Percentiles rank a stretch among this genome's conserved stretches.
phyloP scores from a whole-genome alignment of 2,329 filamentous ascomycete species.

The Falciphora oryzae region DNA sequence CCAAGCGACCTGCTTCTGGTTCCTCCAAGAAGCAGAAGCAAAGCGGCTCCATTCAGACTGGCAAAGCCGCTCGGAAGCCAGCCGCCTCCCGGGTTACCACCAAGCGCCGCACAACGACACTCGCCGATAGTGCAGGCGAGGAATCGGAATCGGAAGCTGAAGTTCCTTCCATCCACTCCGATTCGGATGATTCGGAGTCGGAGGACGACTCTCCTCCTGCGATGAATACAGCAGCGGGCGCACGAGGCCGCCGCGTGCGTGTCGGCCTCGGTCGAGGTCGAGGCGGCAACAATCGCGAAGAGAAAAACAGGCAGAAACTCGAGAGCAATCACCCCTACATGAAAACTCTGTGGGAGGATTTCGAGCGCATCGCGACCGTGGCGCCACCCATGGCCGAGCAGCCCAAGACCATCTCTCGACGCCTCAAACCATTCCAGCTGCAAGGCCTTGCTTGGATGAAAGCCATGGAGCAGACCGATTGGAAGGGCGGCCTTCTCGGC shows the following conservation, averaged over 20 bases:
- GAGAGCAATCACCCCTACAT: slow-evolving; percentile 74
- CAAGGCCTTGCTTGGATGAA: slow-evolving; percentile 94
- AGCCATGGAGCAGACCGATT: slow-evolving; percentile 77
- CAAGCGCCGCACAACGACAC: no score
- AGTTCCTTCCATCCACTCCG: not conserved
- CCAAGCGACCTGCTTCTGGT: not conserved
- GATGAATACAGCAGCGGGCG: not conserved
- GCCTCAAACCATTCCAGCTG: slow-evolving; percentile 87
- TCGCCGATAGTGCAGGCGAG: not conserved
- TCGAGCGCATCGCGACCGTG: slow-evolving; percentile 64
- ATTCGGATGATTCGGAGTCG: not conserved
- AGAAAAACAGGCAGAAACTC: slow-evolving; percentile 57
- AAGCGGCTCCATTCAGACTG: not conserved
- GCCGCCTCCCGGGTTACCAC: not conserved
- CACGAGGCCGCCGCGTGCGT: not conserved
- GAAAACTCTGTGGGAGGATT: slow-evolving; percentile 74
- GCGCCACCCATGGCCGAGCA: slow-evolving; percentile 58
- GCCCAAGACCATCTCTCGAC: slow-evolving; percentile 71
- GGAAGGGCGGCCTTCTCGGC: slow-evolving; percentile 84
- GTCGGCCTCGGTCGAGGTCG: no score
- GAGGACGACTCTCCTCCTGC: not conserved
- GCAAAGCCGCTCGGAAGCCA: not conserved
- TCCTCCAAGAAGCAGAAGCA: not conserved
- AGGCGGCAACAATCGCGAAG: slow-evolving; percentile 8
- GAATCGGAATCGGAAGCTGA: not conserved